A percentile compares a stretch with the other conserved stretches of the same genome.
phyloP scores from a whole-genome alignment of 2,329 filamentous ascomycete species.

The Fonsecaea nubica region DNA sequence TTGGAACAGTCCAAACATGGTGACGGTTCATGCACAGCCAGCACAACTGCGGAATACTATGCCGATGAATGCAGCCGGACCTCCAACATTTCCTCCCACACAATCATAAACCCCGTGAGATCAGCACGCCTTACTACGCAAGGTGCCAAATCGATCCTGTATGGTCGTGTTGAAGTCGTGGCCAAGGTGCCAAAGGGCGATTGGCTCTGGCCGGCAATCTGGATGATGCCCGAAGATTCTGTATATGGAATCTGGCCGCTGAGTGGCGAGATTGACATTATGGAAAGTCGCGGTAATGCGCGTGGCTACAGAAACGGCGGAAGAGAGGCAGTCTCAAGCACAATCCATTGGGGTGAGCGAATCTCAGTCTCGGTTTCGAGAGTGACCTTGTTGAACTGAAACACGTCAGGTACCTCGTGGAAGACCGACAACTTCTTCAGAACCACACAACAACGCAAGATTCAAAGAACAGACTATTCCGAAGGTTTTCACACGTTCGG shows the following conservation, averaged over 20 bases:
- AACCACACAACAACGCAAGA: conserved; percentile 41
- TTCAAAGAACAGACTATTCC: conserved; percentile 42
- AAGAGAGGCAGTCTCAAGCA: conserved; percentile 52
- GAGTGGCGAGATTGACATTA: conserved; percentile 62
- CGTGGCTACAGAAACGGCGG: conserved; percentile 49
- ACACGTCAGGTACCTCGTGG: conserved; percentile 17
- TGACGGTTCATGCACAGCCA: conserved; percentile 31
- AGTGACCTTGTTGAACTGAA: conserved; percentile 16
- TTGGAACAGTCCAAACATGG: conserved; percentile 44
- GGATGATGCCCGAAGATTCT: conserved; percentile 58
- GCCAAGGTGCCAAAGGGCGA: conserved; percentile 61
- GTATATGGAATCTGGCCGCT: conserved; percentile 60
- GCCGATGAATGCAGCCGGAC: conserved; percentile 44
- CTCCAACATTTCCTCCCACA: conserved; percentile 47
- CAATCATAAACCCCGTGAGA: conserved; percentile 51
- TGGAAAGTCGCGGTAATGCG: conserved; percentile 58
- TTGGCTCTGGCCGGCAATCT: conserved; percentile 62
- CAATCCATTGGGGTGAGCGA: conserved; percentile 56
- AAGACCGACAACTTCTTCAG: conserved; percentile 43
- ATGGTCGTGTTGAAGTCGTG: conserved; percentile 61
- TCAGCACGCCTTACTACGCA: conserved; percentile 59
- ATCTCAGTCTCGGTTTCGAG: conserved; percentile 31
- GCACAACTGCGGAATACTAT: conserved; percentile 26
- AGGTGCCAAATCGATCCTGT: conserved; percentile 51
- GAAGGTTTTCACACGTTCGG: conserved; percentile 60